Evolutionary conservation across 2,329 filamentous ascomycete species (phyloP), one percentile per base, ranked within the genome.

Genomic region (Colletotrichum falcatum): DNA sequence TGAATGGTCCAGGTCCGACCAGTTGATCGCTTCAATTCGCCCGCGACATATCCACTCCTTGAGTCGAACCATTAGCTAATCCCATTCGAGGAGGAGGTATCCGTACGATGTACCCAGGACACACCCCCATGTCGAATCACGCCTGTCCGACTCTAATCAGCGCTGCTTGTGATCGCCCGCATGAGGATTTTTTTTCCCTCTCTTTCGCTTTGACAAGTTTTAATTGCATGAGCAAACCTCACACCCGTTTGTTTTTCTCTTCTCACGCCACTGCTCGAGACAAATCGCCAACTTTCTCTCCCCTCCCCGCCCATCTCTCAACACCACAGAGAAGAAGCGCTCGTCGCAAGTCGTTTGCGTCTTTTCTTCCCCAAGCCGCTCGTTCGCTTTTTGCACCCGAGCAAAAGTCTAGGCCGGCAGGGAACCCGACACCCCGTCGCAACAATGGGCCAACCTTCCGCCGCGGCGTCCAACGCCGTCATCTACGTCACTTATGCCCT

Each of bases 401-500:
- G n/a, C 23, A 39, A 16, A 61, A 28, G 28, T 23, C 23, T 14
- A 23, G 28, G 8, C 23, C 33, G 4, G 9, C 46, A 1, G 23
- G 7, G 42, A 23, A 23, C 11, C 48, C 9, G 35, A 53, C 11
- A 42, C 56, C 51, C 3, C 3, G 1, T 37, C 44, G 42, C 44
- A 33, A 81, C 35, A 67, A 96, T 95, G 93, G 92, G 92, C 26
- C 87, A 91, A 74, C 92, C 92, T 69, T 95, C 93, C 1, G 89
- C 85, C 66, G 83, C 88, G 86, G 92, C 92, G 78, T 95, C 93
- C 39, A 94, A 95, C 84, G 92, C 92, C 85, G 85, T 95, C 79
- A 91, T 96, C 78, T 95, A 95, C 78, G 83, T 94, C 63, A 94
- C 92, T 60, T 95, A 94, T 83, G 91, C 87, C 73, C 84, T 86